A percentile compares a stretch with the other conserved stretches of the same genome.
Evolutionary conservation across 768 basidiomycete genomes (phyloP).

Genomic region (Leccinum olivaceopallidum): DNA sequence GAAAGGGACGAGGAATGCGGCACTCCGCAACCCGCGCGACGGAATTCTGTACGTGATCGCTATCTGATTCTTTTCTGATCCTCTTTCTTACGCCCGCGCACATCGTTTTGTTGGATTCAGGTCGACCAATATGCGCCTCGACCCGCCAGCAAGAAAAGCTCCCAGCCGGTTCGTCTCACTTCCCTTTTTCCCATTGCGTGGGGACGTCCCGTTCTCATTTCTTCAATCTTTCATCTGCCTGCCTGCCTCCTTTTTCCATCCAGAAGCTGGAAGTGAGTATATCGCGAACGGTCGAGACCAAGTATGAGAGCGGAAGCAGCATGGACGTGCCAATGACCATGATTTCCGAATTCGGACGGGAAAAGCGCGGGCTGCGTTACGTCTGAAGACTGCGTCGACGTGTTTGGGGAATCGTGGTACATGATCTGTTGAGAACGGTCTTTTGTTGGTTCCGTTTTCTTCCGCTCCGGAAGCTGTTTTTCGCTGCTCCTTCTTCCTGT

Average conservation of each 20-base stretch:
- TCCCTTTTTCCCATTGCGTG: neutral
- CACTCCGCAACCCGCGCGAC: neutral
- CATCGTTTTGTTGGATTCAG: neutral
- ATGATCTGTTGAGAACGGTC: too few species aligned
- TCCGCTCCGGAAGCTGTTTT: too few species aligned
- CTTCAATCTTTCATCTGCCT: too few species aligned
- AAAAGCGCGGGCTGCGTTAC: neutral
- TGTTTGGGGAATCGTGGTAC: too few species aligned
- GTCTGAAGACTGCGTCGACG: too few species aligned
- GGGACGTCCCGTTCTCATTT: neutral
- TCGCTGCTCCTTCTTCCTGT: too few species aligned
- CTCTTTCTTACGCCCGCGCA: too few species aligned
- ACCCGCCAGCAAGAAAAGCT: neutral
- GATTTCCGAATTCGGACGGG: neutral
- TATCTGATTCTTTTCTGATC: too few species aligned
- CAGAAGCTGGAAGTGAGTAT: constrained; percentile 22
- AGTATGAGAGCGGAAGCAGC: constrained; percentile 8
- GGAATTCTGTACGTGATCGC: constrained; percentile 5
- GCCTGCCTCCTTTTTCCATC: neutral
- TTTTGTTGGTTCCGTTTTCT: too few species aligned
- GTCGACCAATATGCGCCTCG: constrained; percentile 1
- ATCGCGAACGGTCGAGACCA: constrained; percentile 18
- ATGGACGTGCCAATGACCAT: neutral
- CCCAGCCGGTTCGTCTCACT: constrained; percentile 14
- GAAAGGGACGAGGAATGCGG: neutral